Evolutionary conservation across 352 stramenopile species (phyloP), one percentile per base, ranked within the genome.

Genomic region (Pythium rhizo-oryzae): DNA sequence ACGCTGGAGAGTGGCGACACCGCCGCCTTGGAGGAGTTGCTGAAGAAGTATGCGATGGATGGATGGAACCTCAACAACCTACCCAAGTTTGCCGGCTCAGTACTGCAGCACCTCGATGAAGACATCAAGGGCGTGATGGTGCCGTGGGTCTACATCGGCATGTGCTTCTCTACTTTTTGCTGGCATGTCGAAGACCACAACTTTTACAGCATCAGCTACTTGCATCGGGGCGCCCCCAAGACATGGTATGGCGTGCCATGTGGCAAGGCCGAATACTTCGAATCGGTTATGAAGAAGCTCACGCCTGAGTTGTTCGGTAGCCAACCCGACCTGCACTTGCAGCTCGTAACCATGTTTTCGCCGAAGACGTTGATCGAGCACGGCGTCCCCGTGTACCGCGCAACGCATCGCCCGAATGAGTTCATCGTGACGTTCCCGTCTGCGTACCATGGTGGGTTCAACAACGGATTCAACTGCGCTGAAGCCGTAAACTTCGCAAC

Each of bases 151-250:
- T 99, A 99, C 79, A 96, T 99, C 71, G 98, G 98, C 23, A 99
- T 99, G 84, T 91, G 98, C 33, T 99, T 99, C 68, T 98, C 94
- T 7, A 99, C 98, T 1, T 99, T 99, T 76, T 99, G 96, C 73
- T 99, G 97, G 97, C 98, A 99, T 73, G 98, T 98, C 37, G 98
- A 99, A 77, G 98, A 99, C 75, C 98, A 99, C 81, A 99, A 99
- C 81, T 97, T 99, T 61, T 99, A 99, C 68, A 98, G 90, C 59
- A 99, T 99, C 73, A 99, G 98, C 73, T 99, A 99, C 77, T 82
- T 99, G 62, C 97, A 99, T 77, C 96, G 88, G 23, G 98, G 98
- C 8, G 94, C 91, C 12, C 89, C 97, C 0, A 99, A 99, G 80
- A 98, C 97, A 52, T 99, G 98, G 98, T 99, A 99, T 64, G 97